Evolutionary conservation across 1,284 basidiomycete genomes (phyloP).

Genomic region (Trametes pubescens): DNA sequence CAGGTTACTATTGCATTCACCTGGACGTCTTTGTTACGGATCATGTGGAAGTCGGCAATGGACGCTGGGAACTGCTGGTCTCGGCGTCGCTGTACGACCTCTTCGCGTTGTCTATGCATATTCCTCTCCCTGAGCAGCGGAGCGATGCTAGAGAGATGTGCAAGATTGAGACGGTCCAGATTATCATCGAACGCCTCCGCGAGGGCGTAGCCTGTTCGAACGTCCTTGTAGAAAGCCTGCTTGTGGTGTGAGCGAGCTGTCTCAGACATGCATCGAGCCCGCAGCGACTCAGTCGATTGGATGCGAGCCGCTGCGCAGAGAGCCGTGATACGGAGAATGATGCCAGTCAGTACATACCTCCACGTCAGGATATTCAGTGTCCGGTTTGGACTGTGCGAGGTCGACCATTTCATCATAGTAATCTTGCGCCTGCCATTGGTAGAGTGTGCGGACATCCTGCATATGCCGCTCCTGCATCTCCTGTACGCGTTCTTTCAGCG

Average conservation of each 20-base stretch:
- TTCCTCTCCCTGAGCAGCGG: constrained; percentile 44
- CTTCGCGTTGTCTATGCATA: constrained; percentile 43
- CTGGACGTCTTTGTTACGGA: constrained; percentile 54
- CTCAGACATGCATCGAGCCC: too few species aligned
- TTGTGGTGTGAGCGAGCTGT: not conserved
- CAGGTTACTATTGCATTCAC: constrained; percentile 3
- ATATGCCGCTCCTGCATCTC: constrained; percentile 33
- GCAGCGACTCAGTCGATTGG: too few species aligned
- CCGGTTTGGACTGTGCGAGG: constrained; percentile 31
- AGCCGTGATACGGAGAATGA: not conserved
- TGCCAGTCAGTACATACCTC: constrained; percentile 29
- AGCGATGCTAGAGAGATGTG: constrained; percentile 48
- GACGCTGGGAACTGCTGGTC: constrained; percentile 60
- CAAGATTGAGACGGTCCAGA: constrained; percentile 48
- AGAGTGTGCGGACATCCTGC: constrained; percentile 35
- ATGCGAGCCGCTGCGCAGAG: not conserved
- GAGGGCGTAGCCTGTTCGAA: constrained; percentile 15
- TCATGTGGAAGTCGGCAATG: constrained; percentile 51
- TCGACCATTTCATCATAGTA: constrained; percentile 37
- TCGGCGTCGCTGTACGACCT: constrained; percentile 44
- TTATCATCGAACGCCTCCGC: constrained; percentile 31
- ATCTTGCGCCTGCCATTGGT: constrained; percentile 39
- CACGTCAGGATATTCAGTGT: constrained; percentile 20
- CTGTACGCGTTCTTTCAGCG: constrained; percentile 29
- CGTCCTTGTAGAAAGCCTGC: constrained; percentile 22